Conservation (phyloP, 805 yeast species). For the Candida golubevii region DNA sequence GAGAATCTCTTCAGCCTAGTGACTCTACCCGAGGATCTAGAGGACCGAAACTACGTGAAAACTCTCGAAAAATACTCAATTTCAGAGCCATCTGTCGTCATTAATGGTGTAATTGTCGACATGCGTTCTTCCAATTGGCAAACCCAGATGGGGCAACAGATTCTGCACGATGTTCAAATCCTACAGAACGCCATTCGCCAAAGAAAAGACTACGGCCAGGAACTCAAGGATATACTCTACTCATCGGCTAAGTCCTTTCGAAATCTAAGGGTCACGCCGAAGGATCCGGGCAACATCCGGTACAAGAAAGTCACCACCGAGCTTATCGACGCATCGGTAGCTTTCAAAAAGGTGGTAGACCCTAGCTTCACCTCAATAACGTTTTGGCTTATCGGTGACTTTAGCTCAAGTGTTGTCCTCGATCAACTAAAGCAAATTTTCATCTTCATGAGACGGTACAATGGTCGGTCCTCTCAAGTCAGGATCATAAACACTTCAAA, state of each 20-base stretch:
- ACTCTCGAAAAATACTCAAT: constrained; percentile 33
- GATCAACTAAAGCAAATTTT: constrained; percentile 42
- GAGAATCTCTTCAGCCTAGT: constrained; percentile 20
- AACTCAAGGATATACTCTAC: constrained; percentile 41
- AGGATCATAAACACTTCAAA: constrained; percentile 27
- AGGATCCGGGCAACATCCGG: constrained; percentile 28
- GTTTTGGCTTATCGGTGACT: constrained; percentile 59
- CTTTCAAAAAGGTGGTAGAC: constrained; percentile 16
- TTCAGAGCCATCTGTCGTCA: constrained; percentile 49
- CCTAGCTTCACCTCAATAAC: constrained; percentile 39
- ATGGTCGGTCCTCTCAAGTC: constrained; percentile 33
- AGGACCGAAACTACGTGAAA: constrained; percentile 17
- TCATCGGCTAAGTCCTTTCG: constrained; percentile 41
- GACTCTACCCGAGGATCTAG: constrained; percentile 15
- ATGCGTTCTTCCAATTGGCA: constrained; percentile 53
- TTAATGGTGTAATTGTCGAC: constrained; percentile 66
- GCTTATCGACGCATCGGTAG: constrained; percentile 21
- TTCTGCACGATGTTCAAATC: constrained; percentile 47
- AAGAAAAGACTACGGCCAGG: constrained; percentile 21
- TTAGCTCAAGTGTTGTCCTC: constrained; percentile 33
- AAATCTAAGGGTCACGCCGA: constrained; percentile 37
- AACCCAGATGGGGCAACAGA: constrained; percentile 46
- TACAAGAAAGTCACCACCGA: constrained; percentile 29
- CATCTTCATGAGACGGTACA: constrained; percentile 19
- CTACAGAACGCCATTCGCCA: constrained; percentile 25